These are phyloP conservation scores for Prunella vulgaris DNA, from an alignment of 257 asterid species.

Conservation along the genomic window DNA sequence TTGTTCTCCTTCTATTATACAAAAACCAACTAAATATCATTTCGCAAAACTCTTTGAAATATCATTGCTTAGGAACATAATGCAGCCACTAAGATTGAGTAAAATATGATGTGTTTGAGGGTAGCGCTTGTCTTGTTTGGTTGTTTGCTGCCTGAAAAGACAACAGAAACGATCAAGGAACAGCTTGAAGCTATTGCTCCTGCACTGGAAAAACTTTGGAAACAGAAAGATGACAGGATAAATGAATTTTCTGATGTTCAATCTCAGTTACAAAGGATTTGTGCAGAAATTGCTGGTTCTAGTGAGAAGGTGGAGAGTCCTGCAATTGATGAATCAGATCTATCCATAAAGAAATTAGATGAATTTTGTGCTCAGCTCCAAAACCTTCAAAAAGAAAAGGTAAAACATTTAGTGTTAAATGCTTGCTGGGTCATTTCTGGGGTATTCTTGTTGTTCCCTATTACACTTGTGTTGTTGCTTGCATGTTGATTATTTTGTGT, in stretches of 20 bases:
- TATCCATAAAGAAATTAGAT: constrained; percentile 74
- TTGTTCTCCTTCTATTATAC: constrained; percentile 4
- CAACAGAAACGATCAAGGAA: constrained; percentile 92
- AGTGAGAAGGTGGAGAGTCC: constrained; percentile 54
- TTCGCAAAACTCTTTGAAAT: neutral
- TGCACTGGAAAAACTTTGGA: constrained; percentile 72
- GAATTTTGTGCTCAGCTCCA: constrained; percentile 79
- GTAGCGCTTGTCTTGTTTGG: constrained; percentile 12
- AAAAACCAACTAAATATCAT: constrained; percentile 6
- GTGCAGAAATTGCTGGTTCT: constrained; percentile 78
- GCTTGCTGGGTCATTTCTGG: neutral
- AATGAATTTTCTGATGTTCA: constrained; percentile 85
- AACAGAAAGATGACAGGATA: constrained; percentile 79
- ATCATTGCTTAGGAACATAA: neutral
- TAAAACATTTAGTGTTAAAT: constrained; percentile 14
- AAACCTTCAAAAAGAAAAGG: constrained; percentile 96
- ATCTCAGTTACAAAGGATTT: constrained; percentile 76
- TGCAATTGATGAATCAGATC: constrained; percentile 74
- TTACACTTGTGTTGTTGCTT: too few species aligned
- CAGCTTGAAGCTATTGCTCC: constrained; percentile 94
- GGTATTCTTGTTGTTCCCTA: too few species aligned
- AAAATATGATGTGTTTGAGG: neutral
- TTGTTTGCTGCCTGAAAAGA: constrained; percentile 74
- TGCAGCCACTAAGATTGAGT: neutral
- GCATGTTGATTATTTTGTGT: too few species aligned